These are phyloP conservation scores for Alternaria sp. DNA, from an alignment of 2,329 filamentous ascomycete species.

Conservation along the genomic window DNA sequence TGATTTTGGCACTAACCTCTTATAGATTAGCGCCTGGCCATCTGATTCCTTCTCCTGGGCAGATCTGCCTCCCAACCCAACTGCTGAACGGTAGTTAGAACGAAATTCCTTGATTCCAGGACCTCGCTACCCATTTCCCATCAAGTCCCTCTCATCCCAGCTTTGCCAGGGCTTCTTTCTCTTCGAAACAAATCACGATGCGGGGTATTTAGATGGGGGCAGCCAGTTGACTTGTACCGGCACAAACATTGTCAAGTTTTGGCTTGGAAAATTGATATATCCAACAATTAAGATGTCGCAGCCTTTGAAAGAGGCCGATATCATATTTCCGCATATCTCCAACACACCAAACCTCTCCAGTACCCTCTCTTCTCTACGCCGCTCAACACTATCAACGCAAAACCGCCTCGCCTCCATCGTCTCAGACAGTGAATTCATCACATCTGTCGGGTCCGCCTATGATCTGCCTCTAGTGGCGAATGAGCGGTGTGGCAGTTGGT, in stretches of 20 bases:
- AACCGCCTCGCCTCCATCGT: constrained; percentile 85
- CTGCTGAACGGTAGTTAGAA: neutral
- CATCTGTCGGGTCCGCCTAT: constrained; percentile 64
- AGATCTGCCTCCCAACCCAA: neutral
- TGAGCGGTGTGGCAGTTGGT: constrained; percentile 96
- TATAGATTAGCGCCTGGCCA: neutral
- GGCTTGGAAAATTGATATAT: neutral
- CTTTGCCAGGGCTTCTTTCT: neutral
- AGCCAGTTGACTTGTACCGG: neutral
- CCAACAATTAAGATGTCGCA: constrained; percentile 29
- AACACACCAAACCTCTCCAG: constrained; percentile 71
- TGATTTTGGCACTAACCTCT: neutral
- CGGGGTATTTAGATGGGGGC: constrained; percentile 12
- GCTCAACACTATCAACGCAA: constrained; percentile 76
- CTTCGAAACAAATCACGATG: neutral
- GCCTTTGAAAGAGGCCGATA: constrained; percentile 44
- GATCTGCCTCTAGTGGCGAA: constrained; percentile 83
- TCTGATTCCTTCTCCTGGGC: neutral
- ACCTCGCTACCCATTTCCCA: neutral
- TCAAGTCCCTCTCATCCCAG: no score
- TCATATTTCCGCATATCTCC: constrained; percentile 64
- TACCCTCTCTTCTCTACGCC: constrained; percentile 75
- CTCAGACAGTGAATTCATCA: constrained; percentile 78
- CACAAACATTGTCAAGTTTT: neutral
- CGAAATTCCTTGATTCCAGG: neutral